Evolutionary conservation across 1,139 yeast species (phyloP).

Genomic region (Saccharomyces hybrid): DNA sequence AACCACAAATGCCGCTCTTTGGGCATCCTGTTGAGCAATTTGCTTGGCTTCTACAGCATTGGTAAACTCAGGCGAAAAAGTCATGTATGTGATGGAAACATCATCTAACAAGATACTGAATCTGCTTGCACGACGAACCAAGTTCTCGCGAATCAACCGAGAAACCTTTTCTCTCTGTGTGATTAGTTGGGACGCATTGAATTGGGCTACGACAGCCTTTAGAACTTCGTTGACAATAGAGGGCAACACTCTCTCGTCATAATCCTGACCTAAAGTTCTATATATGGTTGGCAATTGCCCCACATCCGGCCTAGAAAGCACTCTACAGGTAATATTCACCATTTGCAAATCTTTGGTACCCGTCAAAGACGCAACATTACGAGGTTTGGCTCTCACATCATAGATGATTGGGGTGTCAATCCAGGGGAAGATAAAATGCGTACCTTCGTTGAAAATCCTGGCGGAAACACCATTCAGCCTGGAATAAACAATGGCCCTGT

Average conservation of each 20-base stretch:
- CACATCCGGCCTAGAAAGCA: slow-evolving; percentile 81
- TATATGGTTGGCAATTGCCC: slow-evolving; percentile 72
- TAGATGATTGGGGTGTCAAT: slow-evolving; percentile 86
- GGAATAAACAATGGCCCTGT: slow-evolving; percentile 90
- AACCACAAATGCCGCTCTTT: slow-evolving; percentile 93
- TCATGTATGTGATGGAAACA: slow-evolving; percentile 92
- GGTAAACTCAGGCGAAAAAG: slow-evolving; percentile 96
- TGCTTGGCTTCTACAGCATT: slow-evolving; percentile 98
- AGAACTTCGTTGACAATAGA: slow-evolving; percentile 95
- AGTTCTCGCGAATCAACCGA: slow-evolving; percentile 79
- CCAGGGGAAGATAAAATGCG: slow-evolving; percentile 93
- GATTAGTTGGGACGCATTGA: slow-evolving; percentile 94
- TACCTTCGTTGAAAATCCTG: slow-evolving; percentile 86
- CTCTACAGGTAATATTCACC: slow-evolving; percentile 98
- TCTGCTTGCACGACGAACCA: slow-evolving; percentile 84
- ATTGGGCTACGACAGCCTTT: slow-evolving; percentile 95
- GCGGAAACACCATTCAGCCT: slow-evolving; percentile 82
- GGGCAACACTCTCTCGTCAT: slow-evolving; percentile 94
- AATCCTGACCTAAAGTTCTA: slow-evolving; percentile 88
- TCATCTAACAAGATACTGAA: slow-evolving; percentile 87
- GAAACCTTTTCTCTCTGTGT: slow-evolving; percentile 98
- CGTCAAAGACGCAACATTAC: slow-evolving; percentile 91
- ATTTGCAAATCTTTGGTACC: slow-evolving; percentile 98
- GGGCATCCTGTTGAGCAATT: slow-evolving; percentile 99
- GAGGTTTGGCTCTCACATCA: slow-evolving; percentile 95